Evolutionary conservation across 306 rosid genomes (phyloP).

Genomic region (Prunus mume): DNA sequence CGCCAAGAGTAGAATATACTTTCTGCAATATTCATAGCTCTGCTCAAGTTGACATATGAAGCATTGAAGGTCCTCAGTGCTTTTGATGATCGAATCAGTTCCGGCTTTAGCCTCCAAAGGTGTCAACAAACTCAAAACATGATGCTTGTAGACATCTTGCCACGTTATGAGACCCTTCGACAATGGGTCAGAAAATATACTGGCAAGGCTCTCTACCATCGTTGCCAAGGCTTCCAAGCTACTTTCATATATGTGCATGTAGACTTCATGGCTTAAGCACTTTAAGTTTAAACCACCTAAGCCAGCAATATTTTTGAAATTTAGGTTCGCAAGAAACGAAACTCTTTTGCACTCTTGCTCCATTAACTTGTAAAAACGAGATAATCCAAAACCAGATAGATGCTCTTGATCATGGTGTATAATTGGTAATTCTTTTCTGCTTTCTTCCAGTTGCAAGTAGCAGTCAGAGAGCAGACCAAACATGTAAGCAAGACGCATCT

Average conservation of each 20-base stretch:
- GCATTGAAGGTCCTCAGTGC: slow-evolving; percentile 69
- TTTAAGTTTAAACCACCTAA: slow-evolving; percentile 70
- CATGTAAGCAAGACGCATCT: slow-evolving; percentile 76
- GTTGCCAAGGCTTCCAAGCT: slow-evolving; percentile 78
- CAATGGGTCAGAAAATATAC: slow-evolving; percentile 46
- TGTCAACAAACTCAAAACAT: slow-evolving; percentile 47
- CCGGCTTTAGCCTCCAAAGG: slow-evolving; percentile 58
- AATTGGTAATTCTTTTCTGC: slow-evolving; percentile 38
- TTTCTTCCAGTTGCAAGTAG: slow-evolving; percentile 69
- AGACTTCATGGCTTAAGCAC: slow-evolving; percentile 68
- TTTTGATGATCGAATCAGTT: slow-evolving; percentile 39
- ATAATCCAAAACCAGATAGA: slow-evolving; percentile 46
- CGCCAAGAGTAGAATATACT: slow-evolving; percentile 57
- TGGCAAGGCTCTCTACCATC: slow-evolving; percentile 63
- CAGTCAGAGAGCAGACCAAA: slow-evolving; percentile 77
- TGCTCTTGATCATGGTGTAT: slow-evolving; percentile 44
- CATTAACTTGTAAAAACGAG: slow-evolving; percentile 60
- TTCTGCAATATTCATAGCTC: slow-evolving; percentile 55
- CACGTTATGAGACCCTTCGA: slow-evolving; percentile 75
- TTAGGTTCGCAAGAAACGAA: slow-evolving; percentile 53
- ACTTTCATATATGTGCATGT: slow-evolving; percentile 53
- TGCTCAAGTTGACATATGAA: slow-evolving; percentile 78
- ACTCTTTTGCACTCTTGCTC: slow-evolving; percentile 79
- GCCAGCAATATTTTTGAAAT: slow-evolving; percentile 93
- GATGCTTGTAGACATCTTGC: slow-evolving; percentile 81